Conservation (phyloP, 352 stramenopile genomes). For the Aphanomyces stellatus region DNA sequence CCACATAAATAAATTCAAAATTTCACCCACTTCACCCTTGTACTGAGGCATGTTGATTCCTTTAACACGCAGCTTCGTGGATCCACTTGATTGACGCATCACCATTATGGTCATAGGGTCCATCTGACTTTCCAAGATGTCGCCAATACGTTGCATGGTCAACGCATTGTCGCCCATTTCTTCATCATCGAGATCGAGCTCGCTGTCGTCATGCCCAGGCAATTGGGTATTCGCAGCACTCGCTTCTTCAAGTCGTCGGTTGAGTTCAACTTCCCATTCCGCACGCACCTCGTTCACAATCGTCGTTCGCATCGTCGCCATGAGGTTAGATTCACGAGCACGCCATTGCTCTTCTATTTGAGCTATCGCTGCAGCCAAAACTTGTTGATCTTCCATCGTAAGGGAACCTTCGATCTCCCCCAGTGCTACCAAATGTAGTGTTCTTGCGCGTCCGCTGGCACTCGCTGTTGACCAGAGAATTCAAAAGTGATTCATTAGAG, state of each 20-base stretch:
- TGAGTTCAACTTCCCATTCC: neutral
- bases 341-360: neutral
- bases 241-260: neutral
- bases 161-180: neutral
- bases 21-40: neutral
- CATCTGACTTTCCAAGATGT: neutral
- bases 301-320: neutral
- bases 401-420: neutral
- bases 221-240: neutral
- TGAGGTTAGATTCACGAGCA: neutral
- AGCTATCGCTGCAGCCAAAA: neutral
- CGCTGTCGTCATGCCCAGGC: neutral
- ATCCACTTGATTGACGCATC: neutral
- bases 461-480: neutral
- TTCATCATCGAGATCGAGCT: too few species aligned
- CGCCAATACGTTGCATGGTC: neutral
- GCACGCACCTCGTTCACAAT: neutral
- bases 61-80: neutral
- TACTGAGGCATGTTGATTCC: neutral
- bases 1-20: neutral
- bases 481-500: neutral
- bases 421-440: neutral
- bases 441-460: neutral
- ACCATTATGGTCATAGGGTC: neutral
- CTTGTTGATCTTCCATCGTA: neutral